These are phyloP conservation scores for Immersiella caudata DNA, from an alignment of 495 filamentous ascomycete species.

Conservation along the genomic window DNA sequence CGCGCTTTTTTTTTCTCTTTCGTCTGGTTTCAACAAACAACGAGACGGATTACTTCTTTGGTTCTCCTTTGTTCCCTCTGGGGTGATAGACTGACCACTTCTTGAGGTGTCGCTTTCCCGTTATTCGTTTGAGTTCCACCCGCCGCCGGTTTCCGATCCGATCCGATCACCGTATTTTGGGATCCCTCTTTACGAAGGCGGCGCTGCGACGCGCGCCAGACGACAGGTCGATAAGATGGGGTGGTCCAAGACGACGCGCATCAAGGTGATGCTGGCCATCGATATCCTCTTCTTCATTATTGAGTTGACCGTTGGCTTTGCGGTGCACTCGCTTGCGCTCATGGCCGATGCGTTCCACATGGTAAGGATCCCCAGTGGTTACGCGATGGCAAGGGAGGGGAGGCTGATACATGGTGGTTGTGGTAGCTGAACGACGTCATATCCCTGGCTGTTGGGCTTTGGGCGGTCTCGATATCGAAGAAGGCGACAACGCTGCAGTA, in stretches of 20 bases:
- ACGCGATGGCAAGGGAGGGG: neutral
- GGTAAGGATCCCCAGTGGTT: conserved; percentile 51
- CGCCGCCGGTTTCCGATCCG: too few species aligned
- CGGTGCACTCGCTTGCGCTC: conserved; percentile 86
- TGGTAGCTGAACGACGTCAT: conserved; percentile 94
- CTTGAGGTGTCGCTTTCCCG: neutral
- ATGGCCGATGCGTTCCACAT: conserved; percentile 98
- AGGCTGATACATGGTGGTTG: neutral
- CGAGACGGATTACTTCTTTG: neutral
- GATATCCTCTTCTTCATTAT: conserved; percentile 87
- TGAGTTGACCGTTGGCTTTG: conserved; percentile 82
- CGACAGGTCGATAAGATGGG: conserved; percentile 60
- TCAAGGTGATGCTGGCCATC: conserved; percentile 88
- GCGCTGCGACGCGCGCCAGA: conserved; percentile 1
- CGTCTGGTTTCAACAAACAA: neutral
- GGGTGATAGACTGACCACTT: neutral
- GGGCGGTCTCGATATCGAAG: conserved; percentile 88
- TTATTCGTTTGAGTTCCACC: neutral
- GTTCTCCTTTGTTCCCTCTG: neutral
- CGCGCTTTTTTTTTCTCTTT: neutral
- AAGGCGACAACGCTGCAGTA: conserved; percentile 82
- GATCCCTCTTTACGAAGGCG: neutral
- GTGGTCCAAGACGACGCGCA: conserved; percentile 90
- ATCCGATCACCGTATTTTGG: neutral
- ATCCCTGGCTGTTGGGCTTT: conserved; percentile 86